Conservation (phyloP, 495 filamentous ascomycete species). For the Elasticomyces elasticus region DNA sequence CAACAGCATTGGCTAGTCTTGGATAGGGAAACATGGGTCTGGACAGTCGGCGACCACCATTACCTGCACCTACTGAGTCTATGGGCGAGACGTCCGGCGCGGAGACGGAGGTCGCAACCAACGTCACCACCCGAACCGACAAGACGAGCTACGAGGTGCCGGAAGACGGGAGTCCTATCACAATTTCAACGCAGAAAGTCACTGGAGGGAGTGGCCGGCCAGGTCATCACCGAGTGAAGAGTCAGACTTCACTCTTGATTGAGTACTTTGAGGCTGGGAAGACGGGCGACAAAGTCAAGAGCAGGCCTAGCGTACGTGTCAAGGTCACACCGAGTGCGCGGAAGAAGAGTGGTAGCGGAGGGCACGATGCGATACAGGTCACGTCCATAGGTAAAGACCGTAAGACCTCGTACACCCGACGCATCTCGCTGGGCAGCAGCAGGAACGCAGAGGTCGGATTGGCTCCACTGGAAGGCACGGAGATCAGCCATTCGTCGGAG, state of each 20-base stretch:
- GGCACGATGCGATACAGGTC: conserved; percentile 69
- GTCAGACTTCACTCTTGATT: conserved; percentile 89
- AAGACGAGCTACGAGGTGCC: conserved; percentile 81
- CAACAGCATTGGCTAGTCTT: background rate
- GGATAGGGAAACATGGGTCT: conserved; percentile 26
- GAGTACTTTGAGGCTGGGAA: conserved; percentile 95
- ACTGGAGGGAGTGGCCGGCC: conserved; percentile 36
- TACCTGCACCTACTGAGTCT: conserved; percentile 31
- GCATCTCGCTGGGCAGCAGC: conserved; percentile 45
- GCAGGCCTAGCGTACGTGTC: conserved; percentile 84
- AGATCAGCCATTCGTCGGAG: conserved; percentile 66
- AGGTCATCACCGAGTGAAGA: conserved; percentile 32
- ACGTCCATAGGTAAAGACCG: conserved; percentile 60
- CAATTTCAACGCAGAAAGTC: conserved; percentile 57
- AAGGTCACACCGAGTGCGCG: conserved; percentile 75
- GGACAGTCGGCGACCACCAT: conserved; percentile 29
- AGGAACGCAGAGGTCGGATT: conserved; percentile 44
- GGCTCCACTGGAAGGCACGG: conserved; percentile 33
- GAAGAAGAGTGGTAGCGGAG: conserved; percentile 39
- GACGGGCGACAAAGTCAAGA: conserved; percentile 41
- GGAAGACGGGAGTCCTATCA: conserved; percentile 90
- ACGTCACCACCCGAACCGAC: conserved; percentile 68
- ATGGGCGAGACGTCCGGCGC: conserved; percentile 22
- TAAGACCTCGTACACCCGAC: conserved; percentile 55
- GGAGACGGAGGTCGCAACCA: conserved; percentile 59